A percentile compares a stretch with the other conserved stretches of the same genome.
Evolutionary conservation across 345 rosid genomes (phyloP).

Genomic region (Gossypioides kirkii): DNA sequence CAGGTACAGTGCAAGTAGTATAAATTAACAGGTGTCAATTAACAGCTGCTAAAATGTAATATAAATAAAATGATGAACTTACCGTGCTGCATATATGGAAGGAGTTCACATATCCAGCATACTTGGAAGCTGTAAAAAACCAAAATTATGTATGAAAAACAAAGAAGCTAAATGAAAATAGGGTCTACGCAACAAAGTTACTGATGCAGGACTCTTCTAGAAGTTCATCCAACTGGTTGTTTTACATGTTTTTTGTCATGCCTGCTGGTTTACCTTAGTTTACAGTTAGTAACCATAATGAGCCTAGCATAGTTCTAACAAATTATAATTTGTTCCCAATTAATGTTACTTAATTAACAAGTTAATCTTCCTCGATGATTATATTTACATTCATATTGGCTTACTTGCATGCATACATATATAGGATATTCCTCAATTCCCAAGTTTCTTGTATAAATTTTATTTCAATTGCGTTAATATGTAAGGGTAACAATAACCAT

Average conservation of each 20-base stretch:
- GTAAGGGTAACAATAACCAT: background rate
- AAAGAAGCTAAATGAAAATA: background rate
- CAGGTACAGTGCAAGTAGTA: background rate
- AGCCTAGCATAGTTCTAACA: background rate
- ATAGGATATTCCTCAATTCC: background rate
- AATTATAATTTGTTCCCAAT: background rate
- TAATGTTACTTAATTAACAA: background rate
- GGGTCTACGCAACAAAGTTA: background rate
- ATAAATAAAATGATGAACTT: constrained; percentile 26
- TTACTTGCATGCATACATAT: background rate
- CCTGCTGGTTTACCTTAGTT: background rate
- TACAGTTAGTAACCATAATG: background rate
- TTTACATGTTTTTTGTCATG: background rate
- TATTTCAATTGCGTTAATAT: background rate
- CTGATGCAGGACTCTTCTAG: background rate
- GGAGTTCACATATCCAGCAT: constrained; percentile 81
- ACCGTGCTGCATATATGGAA: constrained; percentile 82
- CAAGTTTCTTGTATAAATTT: background rate
- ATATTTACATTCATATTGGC: background rate
- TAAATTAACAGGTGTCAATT: background rate
- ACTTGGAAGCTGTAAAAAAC: constrained; percentile 70
- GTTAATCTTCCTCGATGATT: background rate
- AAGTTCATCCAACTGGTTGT: background rate
- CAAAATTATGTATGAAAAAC: constrained; percentile 7
- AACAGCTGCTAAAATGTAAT: background rate